Evolutionary conservation across 2,329 filamentous ascomycete genomes (phyloP), one percentile per base, ranked within the genome.

Genomic region (Hirsutella thompsonii): DNA sequence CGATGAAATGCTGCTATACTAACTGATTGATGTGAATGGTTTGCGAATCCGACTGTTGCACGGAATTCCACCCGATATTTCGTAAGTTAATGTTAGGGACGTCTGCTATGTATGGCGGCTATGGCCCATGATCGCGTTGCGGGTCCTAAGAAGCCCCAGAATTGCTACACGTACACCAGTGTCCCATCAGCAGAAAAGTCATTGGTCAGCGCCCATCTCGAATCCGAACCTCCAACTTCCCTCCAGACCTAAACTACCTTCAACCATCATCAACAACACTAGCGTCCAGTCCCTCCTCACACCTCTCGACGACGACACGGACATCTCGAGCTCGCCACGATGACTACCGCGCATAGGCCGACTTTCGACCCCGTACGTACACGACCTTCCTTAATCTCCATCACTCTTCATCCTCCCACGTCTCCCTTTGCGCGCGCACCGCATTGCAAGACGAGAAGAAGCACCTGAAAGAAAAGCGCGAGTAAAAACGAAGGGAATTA

Each of bases 351-450:
- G 34, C 78, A 82, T 51, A 83, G 92, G 66, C 92, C 92, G 42
- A 98, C 92, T 0, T 98, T 98, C 58, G 92, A 98, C 61, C 92
- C 92, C 49, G 85, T 89, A 74, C 49, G 70, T 49, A 23, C 2
- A 26, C 40, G 19, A 41, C 38, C 8, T 16, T 8, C 14, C 32
- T n/a, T n/a, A n/a, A n/a, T n/a, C n/a, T n/a, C n/a, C n/a, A n/a
- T n/a, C n/a, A n/a, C n/a, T n/a, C n/a, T n/a, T n/a, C n/a, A 14
- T 11, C 3, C 4, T 4, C 3, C 36, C n/a, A 2, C 8, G 4
- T 5, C 29, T 20, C 5, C 19, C 29, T 4, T 11, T 20, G 18
- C 36, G 20, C 9, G 35, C 35, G 37, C 39, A 20, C 56, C 61
- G 53, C 19, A 47, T 47, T 16, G n/a, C n/a, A n/a, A n/a, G n/a